Evolutionary conservation across 495 filamentous ascomycete species (phyloP).

Genomic region (Penicillium robsamsonii): DNA sequence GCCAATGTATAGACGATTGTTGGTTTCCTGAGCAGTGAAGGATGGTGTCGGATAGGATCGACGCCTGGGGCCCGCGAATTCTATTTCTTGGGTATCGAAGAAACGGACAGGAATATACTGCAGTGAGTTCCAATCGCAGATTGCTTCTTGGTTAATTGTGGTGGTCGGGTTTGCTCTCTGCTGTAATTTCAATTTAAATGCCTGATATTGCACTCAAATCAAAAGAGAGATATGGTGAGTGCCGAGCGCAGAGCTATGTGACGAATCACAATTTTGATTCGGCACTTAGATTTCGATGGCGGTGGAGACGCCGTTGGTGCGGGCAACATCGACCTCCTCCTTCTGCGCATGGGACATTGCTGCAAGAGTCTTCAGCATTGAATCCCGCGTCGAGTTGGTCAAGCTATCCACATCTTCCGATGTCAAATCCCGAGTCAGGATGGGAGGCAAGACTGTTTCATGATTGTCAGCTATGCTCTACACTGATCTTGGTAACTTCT

Average conservation of each 20-base stretch:
- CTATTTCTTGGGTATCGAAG: constrained; percentile 9
- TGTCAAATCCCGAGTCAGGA: constrained; percentile 74
- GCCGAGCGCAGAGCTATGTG: neutral
- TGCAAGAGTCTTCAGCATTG: constrained; percentile 76
- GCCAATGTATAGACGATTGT: neutral
- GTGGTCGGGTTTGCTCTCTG: neutral
- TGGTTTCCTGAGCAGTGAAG: neutral
- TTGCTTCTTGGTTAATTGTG: neutral
- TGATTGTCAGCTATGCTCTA: neutral
- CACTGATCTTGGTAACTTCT: neutral
- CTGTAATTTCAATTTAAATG: neutral
- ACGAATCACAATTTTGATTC: neutral
- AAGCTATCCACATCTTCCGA: constrained; percentile 79
- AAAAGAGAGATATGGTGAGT: neutral
- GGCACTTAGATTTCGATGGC: constrained; percentile 41
- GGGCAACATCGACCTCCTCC: constrained; percentile 20
- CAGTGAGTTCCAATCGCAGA: neutral
- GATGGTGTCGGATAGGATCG: neutral
- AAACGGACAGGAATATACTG: constrained; percentile 7
- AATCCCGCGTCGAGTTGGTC: constrained; percentile 63
- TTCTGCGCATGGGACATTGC: constrained; percentile 49
- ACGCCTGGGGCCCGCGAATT: neutral
- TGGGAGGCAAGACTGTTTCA: constrained; percentile 72
- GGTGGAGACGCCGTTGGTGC: constrained; percentile 33
- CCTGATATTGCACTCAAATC: neutral